Evolutionary conservation across 2,329 filamentous ascomycete genomes (phyloP).

Genomic region (Penicillium sumatraense): DNA sequence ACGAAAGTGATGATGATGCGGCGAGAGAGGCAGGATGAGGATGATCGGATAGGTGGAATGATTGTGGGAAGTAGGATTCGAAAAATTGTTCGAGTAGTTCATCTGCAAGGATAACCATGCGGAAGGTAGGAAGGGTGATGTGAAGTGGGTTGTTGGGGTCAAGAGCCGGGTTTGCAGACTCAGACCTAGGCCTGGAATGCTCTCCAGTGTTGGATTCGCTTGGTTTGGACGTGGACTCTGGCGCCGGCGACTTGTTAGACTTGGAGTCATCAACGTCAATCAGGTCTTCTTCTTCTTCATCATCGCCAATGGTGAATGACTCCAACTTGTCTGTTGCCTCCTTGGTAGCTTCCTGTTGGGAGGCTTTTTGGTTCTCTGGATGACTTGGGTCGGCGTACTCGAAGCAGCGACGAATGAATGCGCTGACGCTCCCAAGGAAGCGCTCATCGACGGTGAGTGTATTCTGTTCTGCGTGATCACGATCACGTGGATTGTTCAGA

Average conservation of each 20-base stretch:
- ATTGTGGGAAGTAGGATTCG: conserved; percentile 90
- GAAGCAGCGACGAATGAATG: conserved; percentile 94
- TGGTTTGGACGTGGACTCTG: conserved; percentile 19
- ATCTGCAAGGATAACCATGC: conserved; percentile 97
- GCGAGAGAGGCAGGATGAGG: conserved; percentile 53
- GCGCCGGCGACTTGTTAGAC: conserved; percentile 28
- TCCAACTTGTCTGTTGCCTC: conserved; percentile 49
- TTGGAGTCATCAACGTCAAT: conserved; percentile 43
- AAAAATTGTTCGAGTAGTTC: conserved; percentile 97
- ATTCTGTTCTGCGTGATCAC: conserved; percentile 42
- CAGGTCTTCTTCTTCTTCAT: conserved; percentile 57
- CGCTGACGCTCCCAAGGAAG: conserved; percentile 90
- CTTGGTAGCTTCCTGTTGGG: conserved; percentile 34
- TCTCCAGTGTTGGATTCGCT: conserved; percentile 12
- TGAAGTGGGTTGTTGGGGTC: conserved; percentile 92
- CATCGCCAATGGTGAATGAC: conserved; percentile 77
- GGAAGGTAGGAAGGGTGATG: conserved; percentile 95
- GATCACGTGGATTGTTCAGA: conserved; percentile 47
- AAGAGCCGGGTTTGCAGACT: conserved; percentile 84
- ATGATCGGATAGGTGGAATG: conserved; percentile 81
- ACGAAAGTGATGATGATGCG: conserved; percentile 57
- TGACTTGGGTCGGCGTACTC: conserved; percentile 96
- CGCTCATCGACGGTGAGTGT: conserved; percentile 74
- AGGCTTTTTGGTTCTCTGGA: conserved; percentile 60
- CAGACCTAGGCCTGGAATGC: conserved; percentile 66